Conservation (phyloP, 352 stramenopile genomes). For the Phytopythium ostracodes region DNA sequence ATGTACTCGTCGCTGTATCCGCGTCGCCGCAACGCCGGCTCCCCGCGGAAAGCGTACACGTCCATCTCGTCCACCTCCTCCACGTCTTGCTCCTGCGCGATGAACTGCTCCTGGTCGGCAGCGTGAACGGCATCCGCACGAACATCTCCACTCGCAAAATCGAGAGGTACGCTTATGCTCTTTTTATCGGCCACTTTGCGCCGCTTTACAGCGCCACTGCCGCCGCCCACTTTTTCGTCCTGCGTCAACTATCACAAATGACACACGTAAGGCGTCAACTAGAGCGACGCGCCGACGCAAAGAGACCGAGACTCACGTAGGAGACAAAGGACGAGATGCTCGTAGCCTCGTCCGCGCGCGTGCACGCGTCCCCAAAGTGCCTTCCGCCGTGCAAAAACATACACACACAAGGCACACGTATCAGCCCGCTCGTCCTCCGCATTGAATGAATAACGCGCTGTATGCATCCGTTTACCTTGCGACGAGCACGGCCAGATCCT, state of each 20-base stretch:
- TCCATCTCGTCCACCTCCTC: not conserved
- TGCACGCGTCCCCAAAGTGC: slow-evolving; percentile 67
- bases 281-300: not conserved
- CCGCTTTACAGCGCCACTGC: slow-evolving; percentile 10
- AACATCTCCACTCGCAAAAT: not conserved
- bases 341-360: slow-evolving; percentile 49
- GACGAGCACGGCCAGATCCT: slow-evolving; percentile 57
- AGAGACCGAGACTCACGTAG: slow-evolving; percentile 40
- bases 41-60: not conserved
- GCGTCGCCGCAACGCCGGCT: not conserved
- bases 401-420: no score
- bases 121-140: no score
- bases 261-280: not conserved
- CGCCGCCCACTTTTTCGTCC: slow-evolving; percentile 10
- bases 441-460: no score
- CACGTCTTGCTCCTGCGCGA: not conserved
- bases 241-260: slow-evolving; percentile 21
- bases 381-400: slow-evolving; percentile 16
- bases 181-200: not conserved
- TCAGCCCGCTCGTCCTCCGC: not conserved
- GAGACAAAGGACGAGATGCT: slow-evolving; percentile 65
- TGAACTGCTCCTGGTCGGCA: not conserved
- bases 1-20: not conserved
- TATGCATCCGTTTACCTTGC: slow-evolving; percentile 49
- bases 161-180: not conserved